Evolutionary conservation across 2,329 filamentous ascomycete species (phyloP).

Genomic region (Aspergillus sp.): DNA sequence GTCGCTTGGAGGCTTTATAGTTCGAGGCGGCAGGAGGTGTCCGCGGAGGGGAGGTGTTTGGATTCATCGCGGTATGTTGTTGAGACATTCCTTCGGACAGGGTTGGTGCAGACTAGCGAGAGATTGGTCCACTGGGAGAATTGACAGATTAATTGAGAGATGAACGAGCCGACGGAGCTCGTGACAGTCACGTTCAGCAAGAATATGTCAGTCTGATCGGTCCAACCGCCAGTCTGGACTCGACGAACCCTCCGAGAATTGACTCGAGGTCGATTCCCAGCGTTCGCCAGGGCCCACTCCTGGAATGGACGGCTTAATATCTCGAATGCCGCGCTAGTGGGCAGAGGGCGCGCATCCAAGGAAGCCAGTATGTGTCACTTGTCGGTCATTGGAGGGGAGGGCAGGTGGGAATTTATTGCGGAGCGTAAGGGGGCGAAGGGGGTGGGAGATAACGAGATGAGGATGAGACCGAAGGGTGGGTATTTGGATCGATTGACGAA

Average conservation of each 20-base stretch:
- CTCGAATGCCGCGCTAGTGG: constrained; percentile 1
- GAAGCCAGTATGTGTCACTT: constrained; percentile 12
- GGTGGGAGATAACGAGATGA: neutral
- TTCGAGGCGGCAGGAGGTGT: constrained; percentile 38
- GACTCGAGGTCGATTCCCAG: neutral
- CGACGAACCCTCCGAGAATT: neutral
- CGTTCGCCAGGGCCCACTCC: neutral
- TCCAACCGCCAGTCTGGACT: no score
- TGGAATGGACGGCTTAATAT: neutral
- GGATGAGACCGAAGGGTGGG: neutral
- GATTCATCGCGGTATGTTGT: constrained; percentile 22
- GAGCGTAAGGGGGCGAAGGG: neutral
- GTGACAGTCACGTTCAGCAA: no score
- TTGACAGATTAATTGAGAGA: no score
- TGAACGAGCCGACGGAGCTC: no score
- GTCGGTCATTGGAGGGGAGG: constrained; percentile 7
- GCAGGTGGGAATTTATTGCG: constrained; percentile 4
- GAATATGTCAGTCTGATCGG: no score
- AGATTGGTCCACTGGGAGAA: neutral
- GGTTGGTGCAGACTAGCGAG: neutral
- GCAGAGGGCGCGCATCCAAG: neutral
- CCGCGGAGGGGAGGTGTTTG: constrained; percentile 35
- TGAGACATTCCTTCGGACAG: constrained; percentile 24
- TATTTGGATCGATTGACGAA: neutral
- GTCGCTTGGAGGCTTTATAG: constrained; percentile 28